Evolutionary conservation across 805 yeast genomes (phyloP), one percentile per base, ranked within the genome.

Genomic region (Saccharomycopsis guyanensis): DNA sequence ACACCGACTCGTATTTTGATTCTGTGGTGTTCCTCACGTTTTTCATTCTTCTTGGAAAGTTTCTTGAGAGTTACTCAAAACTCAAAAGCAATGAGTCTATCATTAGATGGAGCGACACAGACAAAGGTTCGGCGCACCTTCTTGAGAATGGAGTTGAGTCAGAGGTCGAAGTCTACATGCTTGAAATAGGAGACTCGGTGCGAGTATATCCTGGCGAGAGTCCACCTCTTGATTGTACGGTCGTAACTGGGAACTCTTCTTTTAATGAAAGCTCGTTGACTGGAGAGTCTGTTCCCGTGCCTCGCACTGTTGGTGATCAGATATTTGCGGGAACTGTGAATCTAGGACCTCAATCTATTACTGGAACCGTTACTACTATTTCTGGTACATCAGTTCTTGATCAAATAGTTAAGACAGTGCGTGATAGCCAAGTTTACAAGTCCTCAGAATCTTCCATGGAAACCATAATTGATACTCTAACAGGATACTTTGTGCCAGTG

Each of bases 1-100:
- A 71, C 49, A 70, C 76, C 13, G 80, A 86, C 3, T 79, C 85
- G 0, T 84, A 81, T 56, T 84, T 84, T 58, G 94, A 84, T 57
- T 79, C 89, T 3, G 91, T 83, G 24, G 86, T 84, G 2, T 84
- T 84, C 57, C 66, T 84, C 53, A 74, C 88, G 0, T 76, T 84
- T 56, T 84, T 84, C 61, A 63, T 84, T 46, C 66, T 84, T 40
- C 76, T 82, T 49, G 94, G 94, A 1, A 70, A 86, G 38, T 64
- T 80, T 24, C 66, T 84, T 40, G 91, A 84, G 59, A 69, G 81
- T 24, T 71, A 71, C 53, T 77, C 89, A 1, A 84, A 82, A 57
- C 67, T 72, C 25, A 78, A 78, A 56, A 81, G 89, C 1, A 79
- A 87, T 0, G 73, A 75, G 36, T 82, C 87, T 0, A 72, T 84